Base-by-base conservation (phyloP, 306 rosid genomes). In the Sophora flavescens region DNA sequence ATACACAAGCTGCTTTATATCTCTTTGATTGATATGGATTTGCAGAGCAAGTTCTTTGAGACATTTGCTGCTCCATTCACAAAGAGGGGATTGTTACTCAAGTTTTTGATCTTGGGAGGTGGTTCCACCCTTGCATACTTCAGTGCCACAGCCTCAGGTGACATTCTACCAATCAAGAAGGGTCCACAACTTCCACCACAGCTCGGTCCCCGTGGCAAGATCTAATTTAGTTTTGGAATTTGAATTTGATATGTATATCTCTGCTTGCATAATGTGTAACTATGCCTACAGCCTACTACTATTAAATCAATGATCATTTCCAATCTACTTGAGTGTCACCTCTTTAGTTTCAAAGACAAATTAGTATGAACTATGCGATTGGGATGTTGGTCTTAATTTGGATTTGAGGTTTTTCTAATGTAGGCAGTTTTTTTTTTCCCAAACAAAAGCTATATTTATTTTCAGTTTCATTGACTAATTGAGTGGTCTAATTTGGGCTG, bases 181-280 rank as follows among this genome's bases (percentile, higher is more conserved):
- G 97, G 97, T 32, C 97, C 99, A 66, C 97, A 95, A 85, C 99
- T 89, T 35, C 97, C 99, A 59, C 97, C 99, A 8, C 72, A 85
- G 89, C 88, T 58, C 0, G 97, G 97, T 14, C 99, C 99, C 0
- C 97, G 99, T 72, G 97, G 87, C 92, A 95, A 90, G 89, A 80
- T 95, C 92, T 95, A 87, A 89, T 15, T 83, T 57, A 18, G 57
- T 62, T 72, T 22, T 26, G 8, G 38, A 73, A 30, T 67, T 77
- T 18, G 61, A 78, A 41, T 69, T 71, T 75, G 78, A 81, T 77
- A 82, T 78, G 59, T 80, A 77, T 81, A 54, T 44, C 66, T 41
- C 67, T 47, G 51, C 72, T 57, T 57, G 57, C 67, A 41, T 41
- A 84, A 66, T 81, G 82, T 83, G 85, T 83, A 83, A 78, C 74